These are phyloP conservation scores for Escovopsis sp. DNA, from an alignment of 2,329 filamentous ascomycete genomes.

Conservation along the genomic window DNA sequence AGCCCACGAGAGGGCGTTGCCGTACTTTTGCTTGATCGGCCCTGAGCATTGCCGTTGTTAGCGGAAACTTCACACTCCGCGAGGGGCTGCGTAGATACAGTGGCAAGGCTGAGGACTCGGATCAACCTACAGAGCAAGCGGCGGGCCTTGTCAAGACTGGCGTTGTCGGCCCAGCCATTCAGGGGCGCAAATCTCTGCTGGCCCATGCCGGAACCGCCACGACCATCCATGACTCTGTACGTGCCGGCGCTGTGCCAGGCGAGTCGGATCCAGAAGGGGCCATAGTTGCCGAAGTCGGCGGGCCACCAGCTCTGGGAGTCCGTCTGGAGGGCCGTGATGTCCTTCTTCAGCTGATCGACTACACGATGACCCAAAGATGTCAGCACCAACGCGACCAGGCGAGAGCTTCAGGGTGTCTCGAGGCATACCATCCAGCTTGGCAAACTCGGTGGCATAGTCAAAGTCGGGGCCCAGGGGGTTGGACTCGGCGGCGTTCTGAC, in stretches of 20 bases:
- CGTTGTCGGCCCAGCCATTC: constrained; percentile 68
- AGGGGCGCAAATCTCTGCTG: constrained; percentile 49
- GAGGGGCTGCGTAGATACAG: background rate
- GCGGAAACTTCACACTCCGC: background rate
- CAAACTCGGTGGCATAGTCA: constrained; percentile 57
- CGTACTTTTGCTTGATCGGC: constrained; percentile 74
- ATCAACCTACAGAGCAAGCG: constrained; percentile 46
- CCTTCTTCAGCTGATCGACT: constrained; percentile 50
- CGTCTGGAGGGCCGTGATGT: constrained; percentile 52
- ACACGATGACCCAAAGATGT: no score
- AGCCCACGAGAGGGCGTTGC: constrained; percentile 66
- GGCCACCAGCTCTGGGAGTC: constrained; percentile 70
- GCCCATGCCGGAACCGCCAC: constrained; percentile 51
- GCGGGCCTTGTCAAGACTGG: constrained; percentile 62
- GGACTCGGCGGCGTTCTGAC: constrained; percentile 46
- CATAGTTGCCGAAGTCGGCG: constrained; percentile 66
- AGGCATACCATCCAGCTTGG: constrained; percentile 40
- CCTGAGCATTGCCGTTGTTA: constrained; percentile 3
- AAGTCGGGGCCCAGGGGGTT: constrained; percentile 51
- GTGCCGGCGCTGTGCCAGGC: constrained; percentile 68
- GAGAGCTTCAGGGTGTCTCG: constrained; percentile 46
- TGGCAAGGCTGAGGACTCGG: background rate
- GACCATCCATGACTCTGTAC: constrained; percentile 58
- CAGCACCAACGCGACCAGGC: constrained; percentile 1
- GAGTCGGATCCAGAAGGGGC: constrained; percentile 64